Conservation (phyloP, 805 yeast genomes). For the Lipomyces chichibuensis region DNA sequence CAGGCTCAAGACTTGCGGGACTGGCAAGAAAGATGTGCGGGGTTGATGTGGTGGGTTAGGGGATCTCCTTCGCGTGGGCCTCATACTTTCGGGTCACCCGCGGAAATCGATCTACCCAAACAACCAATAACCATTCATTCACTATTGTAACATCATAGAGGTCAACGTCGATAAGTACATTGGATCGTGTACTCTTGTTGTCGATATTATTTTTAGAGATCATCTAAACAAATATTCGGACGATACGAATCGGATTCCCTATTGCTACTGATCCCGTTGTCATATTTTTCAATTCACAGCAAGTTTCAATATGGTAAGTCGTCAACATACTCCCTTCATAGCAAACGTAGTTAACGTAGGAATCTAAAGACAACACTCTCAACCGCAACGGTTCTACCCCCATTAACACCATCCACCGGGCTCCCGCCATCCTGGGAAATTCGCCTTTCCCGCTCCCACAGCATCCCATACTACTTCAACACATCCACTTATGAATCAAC, state of each 20-base stretch:
- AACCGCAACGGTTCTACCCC: not conserved
- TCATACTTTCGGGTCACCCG: too few relatives aligned
- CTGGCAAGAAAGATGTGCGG: too few relatives aligned
- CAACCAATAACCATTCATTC: too few relatives aligned
- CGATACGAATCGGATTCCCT: not conserved
- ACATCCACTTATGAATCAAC: conserved; percentile 69
- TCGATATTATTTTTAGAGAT: not conserved
- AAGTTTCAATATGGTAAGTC: not conserved
- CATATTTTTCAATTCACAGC: not conserved
- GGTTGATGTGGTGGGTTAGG: too few relatives aligned
- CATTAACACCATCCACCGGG: conserved; percentile 53
- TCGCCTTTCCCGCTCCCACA: conserved; percentile 73
- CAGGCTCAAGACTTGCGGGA: too few relatives aligned
- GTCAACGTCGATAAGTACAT: not conserved
- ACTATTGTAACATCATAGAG: too few relatives aligned
- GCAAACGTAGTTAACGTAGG: not conserved
- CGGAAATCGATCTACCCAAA: too few relatives aligned
- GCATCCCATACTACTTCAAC: conserved; percentile 81
- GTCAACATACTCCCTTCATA: not conserved
- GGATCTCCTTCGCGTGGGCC: too few relatives aligned
- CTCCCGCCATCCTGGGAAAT: conserved; percentile 86
- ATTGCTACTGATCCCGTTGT: not conserved
- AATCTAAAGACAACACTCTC: conserved; percentile 2
- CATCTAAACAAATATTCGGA: not conserved
- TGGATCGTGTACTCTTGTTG: not conserved